Conservation (phyloP, 225 moss, liverwort and hornwort species). For the Rhytidiadelphus loreus region DNA sequence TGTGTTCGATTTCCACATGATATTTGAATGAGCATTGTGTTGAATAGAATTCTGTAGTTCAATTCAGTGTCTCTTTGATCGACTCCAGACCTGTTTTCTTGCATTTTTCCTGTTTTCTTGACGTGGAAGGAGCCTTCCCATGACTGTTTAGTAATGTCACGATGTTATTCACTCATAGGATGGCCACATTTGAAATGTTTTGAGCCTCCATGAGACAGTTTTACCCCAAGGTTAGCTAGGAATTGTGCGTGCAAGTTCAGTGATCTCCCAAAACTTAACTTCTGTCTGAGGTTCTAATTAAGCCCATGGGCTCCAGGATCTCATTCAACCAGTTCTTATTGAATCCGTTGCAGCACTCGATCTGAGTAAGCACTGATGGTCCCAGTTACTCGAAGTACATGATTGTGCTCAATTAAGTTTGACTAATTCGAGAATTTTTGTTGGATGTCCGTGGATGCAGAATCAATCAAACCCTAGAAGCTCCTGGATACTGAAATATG, state of each 20-base stretch:
- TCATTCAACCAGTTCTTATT: too few species aligned
- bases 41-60: background rate
- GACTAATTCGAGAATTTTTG: background rate
- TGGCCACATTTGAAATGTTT: background rate
- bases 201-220: too few species aligned
- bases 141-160: background rate
- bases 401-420: background rate
- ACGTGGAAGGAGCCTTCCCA: background rate
- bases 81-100: background rate
- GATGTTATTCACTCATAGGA: background rate
- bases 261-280: too few species aligned
- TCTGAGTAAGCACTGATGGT: too few species aligned
- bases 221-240: too few species aligned
- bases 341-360: too few species aligned
- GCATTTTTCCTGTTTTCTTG: background rate
- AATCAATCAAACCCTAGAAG: fast-evolving
- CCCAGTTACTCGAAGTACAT: too few species aligned
- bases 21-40: too few species aligned
- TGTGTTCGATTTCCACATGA: background rate
- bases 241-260: too few species aligned
- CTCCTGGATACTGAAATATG: background rate
- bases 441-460: background rate
- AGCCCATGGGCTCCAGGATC: too few species aligned
- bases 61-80: background rate
- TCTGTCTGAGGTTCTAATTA: too few species aligned